Base-by-base conservation (phyloP, 108 stramenopile species). In the Cafeteria roenbergensis region DNA sequence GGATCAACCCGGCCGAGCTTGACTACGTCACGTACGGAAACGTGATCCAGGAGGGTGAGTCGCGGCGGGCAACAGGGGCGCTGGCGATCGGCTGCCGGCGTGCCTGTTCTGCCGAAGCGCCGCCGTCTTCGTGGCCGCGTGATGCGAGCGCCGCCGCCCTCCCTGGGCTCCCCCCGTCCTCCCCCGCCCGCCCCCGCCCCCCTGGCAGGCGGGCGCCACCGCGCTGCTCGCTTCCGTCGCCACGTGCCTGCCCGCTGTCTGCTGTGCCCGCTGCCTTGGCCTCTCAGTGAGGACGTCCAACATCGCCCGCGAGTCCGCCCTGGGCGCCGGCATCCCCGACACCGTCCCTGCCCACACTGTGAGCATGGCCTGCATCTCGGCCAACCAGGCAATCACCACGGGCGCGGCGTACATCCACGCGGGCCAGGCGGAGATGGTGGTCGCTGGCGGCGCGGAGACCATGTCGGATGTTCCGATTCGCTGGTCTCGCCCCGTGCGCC, bases 401-500 rank as follows among this genome's bases (percentile, higher is more conserved):
- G 93, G 90, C 22, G 94, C 90, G 21, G 90, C 93, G 71, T 89
- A 92, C 71, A 93, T 96, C 68, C 68, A 86, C 53, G 76, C 88
- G 6, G 90, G 87, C 22, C 89, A 91, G 63, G 94, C 97, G 6
- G 82, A 86, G 60, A 80, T 90, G 2, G 87, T 95, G 55, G 59
- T 98, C 56, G 92, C 91, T 1, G 97, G 97, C 53, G 97, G 97
- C 33, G 78, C 64, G 14, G 97, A 98, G 74, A 94, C 94, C 42
- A 94, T 98, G 72, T 77, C 74, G 2, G 97, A 98, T 66, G 85
- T 94, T 3, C 97, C 97, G 55, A 98, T 98, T 69, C 91, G 94
- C 64, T 82, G 88, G 32, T 84, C 80, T 57, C 27, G 24, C 25
- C 48, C 32, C 12, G 72, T 90, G 63, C 87, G 94, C 55, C 88